Conservation (phyloP, 2,329 filamentous ascomycete genomes). For the Fusarium sp. region DNA sequence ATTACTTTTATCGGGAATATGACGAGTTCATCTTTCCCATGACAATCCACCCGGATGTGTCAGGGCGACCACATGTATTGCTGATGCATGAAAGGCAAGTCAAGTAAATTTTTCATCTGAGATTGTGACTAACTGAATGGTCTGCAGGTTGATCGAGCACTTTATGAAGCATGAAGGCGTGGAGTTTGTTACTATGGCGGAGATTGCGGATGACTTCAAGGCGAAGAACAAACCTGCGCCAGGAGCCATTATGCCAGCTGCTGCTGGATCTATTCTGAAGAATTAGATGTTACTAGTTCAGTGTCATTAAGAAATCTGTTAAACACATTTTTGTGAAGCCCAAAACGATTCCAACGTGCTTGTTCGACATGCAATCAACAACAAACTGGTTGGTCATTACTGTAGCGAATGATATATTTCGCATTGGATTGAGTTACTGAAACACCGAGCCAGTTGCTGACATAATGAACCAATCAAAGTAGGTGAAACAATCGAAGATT, state of each 20-base stretch:
- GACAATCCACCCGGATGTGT: constrained; percentile 81
- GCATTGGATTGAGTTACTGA: background rate
- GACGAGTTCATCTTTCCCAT: constrained; percentile 83
- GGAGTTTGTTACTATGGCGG: constrained; percentile 76
- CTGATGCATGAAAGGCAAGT: constrained; percentile 72
- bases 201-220: constrained; percentile 81
- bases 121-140: too few relatives aligned
- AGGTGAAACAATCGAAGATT: background rate
- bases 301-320: background rate
- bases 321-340: background rate
- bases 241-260: constrained; percentile 70
- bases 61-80: constrained; percentile 76
- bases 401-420: background rate
- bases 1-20: constrained; percentile 81
- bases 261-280: background rate
- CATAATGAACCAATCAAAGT: background rate
- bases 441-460: background rate
- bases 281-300: background rate
- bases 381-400: background rate
- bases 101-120: background rate
- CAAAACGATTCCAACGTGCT: background rate
- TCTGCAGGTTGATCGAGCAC: constrained; percentile 66
- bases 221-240: constrained; percentile 67
- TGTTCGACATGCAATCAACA: background rate
- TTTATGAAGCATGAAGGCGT: constrained; percentile 72